Percentiles rank a stretch among this genome's conserved stretches.
These are phyloP conservation scores for Fraxinus ornus DNA, from an alignment of 305 asterid species.

Conservation along the genomic window DNA sequence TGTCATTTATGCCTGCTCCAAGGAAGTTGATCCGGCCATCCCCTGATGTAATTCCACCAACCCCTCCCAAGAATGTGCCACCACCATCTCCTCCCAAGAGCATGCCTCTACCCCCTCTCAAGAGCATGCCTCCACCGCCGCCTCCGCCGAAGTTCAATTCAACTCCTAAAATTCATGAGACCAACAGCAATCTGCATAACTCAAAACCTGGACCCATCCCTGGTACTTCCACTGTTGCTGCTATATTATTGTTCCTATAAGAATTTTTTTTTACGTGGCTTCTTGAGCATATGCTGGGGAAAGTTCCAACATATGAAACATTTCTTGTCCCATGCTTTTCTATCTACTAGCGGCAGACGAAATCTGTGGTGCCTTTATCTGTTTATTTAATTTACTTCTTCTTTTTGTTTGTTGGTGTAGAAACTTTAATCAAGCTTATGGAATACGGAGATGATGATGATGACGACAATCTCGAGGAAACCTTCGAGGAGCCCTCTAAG, in stretches of 20 bases:
- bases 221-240: slow-evolving; percentile 41
- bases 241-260: not conserved
- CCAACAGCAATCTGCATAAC: slow-evolving; percentile 26
- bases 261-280: not conserved
- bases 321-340: not conserved
- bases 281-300: not conserved
- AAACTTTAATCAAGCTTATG: slow-evolving; percentile 78
- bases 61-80: slow-evolving; percentile 39
- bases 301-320: not conserved
- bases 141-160: slow-evolving; percentile 56
- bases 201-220: slow-evolving; percentile 54
- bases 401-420: slow-evolving; percentile 30
- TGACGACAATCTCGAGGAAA: slow-evolving; percentile 26
- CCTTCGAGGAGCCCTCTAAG: slow-evolving; percentile 22
- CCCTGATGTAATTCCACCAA: slow-evolving; percentile 42
- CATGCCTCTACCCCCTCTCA: slow-evolving; percentile 38
- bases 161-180: slow-evolving; percentile 32
- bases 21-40: slow-evolving; percentile 43
- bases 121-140: slow-evolving; percentile 25
- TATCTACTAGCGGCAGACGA: not conserved
- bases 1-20: slow-evolving; percentile 32
- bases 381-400: not conserved
- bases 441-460: slow-evolving; percentile 82
- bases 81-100: slow-evolving; percentile 42
- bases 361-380: not conserved